phyloP scores from a whole-genome alignment of 139 green algal genomes.

The Dunaliella sp. region DNA sequence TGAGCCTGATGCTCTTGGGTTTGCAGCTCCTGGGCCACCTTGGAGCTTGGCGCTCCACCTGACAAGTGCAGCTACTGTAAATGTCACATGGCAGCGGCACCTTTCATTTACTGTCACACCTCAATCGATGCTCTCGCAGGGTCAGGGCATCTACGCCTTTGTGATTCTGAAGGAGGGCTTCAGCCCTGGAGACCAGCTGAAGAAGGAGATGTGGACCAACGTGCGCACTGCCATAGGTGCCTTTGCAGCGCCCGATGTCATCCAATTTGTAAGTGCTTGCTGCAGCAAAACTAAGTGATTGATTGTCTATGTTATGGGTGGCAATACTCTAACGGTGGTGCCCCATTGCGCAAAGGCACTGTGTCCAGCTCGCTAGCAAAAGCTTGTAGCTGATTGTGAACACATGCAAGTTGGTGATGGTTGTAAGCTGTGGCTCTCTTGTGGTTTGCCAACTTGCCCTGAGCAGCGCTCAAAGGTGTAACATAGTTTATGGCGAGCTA shows the following conservation, averaged over 20 bases:
- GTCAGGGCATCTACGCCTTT: constrained; percentile 94
- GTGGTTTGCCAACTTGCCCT: not conserved
- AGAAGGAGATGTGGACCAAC: constrained; percentile 34
- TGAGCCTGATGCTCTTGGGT: no score
- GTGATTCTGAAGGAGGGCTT: constrained; percentile 82
- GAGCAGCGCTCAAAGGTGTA: no score
- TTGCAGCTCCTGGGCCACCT: no score
- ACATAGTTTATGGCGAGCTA: no score
- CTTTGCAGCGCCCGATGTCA: constrained; percentile 93
- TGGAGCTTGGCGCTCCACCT: no score
- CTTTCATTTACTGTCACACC: no score
- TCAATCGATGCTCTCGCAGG: no score
- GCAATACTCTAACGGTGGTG: not conserved
- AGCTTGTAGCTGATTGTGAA: not conserved
- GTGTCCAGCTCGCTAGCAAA: not conserved
- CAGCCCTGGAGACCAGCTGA: constrained; percentile 12
- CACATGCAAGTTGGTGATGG: not conserved
- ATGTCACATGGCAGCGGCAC: no score
- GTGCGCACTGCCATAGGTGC: constrained; percentile 66
- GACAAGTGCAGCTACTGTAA: no score
- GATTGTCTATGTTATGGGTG: not conserved
- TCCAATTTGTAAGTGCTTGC: constrained; percentile 75
- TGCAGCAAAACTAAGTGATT: not conserved
- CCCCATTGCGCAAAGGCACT: not conserved
- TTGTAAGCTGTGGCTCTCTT: not conserved